Base-by-base conservation (phyloP, 805 yeast species). In the Babjeviella inositovora region DNA sequence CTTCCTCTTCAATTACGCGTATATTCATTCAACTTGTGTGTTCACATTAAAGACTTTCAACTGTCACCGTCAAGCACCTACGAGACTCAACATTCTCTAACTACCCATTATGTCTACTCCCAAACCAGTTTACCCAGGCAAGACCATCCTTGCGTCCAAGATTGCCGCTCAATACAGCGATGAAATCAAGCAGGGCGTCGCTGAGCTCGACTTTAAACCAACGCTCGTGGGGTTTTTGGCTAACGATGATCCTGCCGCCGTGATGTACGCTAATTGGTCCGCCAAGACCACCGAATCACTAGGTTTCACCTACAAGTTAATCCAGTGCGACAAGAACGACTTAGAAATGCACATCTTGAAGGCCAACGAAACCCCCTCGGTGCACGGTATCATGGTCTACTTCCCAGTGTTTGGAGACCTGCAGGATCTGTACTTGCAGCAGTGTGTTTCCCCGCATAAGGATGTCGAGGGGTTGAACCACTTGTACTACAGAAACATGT, bases 381-480 rank as follows among this genome's bases (percentile, higher is more conserved):
- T 87, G 18, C 73, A 84, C 42, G 98, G 97, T 13, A 90, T 90
- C 34, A 84, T 90, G 79, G 87, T 90, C 9, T 90, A 90, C 47
- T 90, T 87, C 64, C 98, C 98, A 0, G 97, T 90, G 3, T 90
- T 81, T 49, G 95, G 94, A 3, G 80, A 81, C 42, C 68, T 80
- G 28, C 97, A 90, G 50, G 98, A 90, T 48, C 93, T 80, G 49
- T 90, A 90, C 46, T 50, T 90, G 28, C 97, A 90, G 52, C 97
- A 90, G 50, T 77, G 84, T 30, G 85, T 90, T 11, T 57, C 84
- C n/a, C 57, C 73, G 18, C 87, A 81, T 30, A 90, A 90, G 46
- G 98, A 90, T 39, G 97, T 90, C 13, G 98, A 90, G 50, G 98
- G 98, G 2, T 57, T 90, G 37, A 81, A 85, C 43, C 90, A 82